A percentile compares a stretch with the other conserved stretches of the same genome.
Evolutionary conservation across 345 rosid species (phyloP).

Genomic region (Leavenworthia alabamica): DNA sequence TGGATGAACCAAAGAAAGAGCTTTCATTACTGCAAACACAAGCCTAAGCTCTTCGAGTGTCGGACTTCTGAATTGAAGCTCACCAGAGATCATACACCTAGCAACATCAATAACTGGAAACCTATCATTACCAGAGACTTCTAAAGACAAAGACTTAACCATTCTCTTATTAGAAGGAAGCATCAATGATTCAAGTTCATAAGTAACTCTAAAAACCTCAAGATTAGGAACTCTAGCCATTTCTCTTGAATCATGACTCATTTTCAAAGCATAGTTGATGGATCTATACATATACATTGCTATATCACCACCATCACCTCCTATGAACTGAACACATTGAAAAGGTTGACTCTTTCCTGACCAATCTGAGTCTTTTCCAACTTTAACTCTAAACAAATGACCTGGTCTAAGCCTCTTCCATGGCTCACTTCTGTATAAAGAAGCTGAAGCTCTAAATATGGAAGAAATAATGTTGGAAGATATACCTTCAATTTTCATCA

Average conservation of each 20-base stretch:
- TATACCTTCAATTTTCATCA: conserved; percentile 55
- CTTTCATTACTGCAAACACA: conserved; percentile 55
- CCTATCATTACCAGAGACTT: conserved; percentile 47
- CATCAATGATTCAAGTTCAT: conserved; percentile 48
- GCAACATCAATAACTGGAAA: conserved; percentile 64
- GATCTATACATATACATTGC: conserved; percentile 50
- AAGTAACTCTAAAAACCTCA: conserved; percentile 55
- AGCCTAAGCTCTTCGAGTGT: conserved; percentile 58
- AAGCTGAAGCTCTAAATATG: conserved; percentile 52
- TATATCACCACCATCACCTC: conserved; percentile 70
- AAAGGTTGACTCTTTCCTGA: conserved; percentile 56
- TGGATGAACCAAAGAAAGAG: conserved; percentile 52
- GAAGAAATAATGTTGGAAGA: conserved; percentile 44
- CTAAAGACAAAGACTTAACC: conserved; percentile 50
- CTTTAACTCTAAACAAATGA: conserved; percentile 53
- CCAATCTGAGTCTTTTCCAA: conserved; percentile 67
- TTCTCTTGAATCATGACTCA: conserved; percentile 49
- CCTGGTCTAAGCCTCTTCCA: conserved; percentile 59
- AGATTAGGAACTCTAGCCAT: conserved; percentile 46
- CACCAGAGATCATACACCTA: conserved; percentile 42
- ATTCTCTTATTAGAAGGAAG: conserved; percentile 55
- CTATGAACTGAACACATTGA: conserved; percentile 56
- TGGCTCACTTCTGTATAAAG: conserved; percentile 64
- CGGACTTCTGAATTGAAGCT: conserved; percentile 53
- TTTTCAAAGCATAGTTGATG: conserved; percentile 44